phyloP scores from a whole-genome alignment of 768 basidiomycete genomes.

The Termitomyces sp. region DNA sequence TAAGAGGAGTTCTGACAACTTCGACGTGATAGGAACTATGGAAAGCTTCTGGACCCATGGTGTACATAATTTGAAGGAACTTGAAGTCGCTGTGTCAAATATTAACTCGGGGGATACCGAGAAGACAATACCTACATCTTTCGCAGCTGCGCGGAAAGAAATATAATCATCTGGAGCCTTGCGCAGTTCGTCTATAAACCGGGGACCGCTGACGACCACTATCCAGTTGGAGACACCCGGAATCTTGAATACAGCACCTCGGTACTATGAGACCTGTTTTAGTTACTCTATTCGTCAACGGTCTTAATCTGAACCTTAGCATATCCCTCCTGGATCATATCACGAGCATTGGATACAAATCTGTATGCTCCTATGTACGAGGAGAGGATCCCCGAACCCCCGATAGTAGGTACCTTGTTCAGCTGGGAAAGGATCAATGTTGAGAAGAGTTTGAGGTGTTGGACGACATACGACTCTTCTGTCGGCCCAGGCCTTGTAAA shows the following conservation, averaged over 20 bases:
- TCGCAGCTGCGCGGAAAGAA: slow-evolving; percentile 27
- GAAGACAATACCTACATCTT: slow-evolving; percentile 23
- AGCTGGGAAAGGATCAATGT: slow-evolving; percentile 13
- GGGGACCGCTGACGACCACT: slow-evolving; percentile 39
- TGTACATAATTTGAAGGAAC: slow-evolving; percentile 36
- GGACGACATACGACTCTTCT: slow-evolving; percentile 2
- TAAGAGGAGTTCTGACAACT: slow-evolving; percentile 31
- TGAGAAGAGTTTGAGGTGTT: background rate
- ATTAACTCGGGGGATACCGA: background rate
- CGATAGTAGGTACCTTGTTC: slow-evolving; percentile 30
- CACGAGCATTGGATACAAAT: slow-evolving; percentile 22
- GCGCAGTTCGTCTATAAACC: slow-evolving; percentile 52
- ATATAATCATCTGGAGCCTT: slow-evolving; percentile 30
- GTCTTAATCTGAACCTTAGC: slow-evolving; percentile 20
- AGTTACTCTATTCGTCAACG: background rate
- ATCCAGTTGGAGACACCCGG: slow-evolving; percentile 42
- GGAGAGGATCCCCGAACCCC: slow-evolving; percentile 28
- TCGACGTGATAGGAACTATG: slow-evolving; percentile 30
- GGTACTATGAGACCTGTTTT: slow-evolving; percentile 10
- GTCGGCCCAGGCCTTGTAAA: slow-evolving; percentile 8
- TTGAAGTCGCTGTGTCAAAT: slow-evolving; percentile 14
- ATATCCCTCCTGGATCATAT: slow-evolving; percentile 32
- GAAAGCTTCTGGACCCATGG: slow-evolving; percentile 31
- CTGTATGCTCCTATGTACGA: slow-evolving; percentile 30
- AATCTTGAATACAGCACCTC: slow-evolving; percentile 36